Evolutionary conservation across 2,329 filamentous ascomycete genomes (phyloP).

Genomic region (Hymenoscyphus infarciens): DNA sequence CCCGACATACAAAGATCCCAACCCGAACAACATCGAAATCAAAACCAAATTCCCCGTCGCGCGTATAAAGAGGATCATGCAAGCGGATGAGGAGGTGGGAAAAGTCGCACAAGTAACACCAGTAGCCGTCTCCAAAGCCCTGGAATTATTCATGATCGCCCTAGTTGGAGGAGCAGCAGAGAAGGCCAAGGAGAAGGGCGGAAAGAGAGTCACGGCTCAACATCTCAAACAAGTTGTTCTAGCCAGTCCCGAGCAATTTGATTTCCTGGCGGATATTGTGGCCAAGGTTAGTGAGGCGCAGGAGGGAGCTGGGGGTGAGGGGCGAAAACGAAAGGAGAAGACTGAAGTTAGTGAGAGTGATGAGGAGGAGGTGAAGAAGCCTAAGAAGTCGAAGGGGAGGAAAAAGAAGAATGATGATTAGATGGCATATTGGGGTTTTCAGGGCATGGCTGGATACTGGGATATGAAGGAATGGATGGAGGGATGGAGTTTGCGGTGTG

Average conservation of each 20-base stretch:
- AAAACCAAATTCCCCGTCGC: constrained; percentile 96
- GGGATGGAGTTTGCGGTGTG: background rate
- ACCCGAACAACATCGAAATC: constrained; percentile 58
- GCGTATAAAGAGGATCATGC: constrained; percentile 98
- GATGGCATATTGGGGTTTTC: background rate
- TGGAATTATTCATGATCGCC: constrained; percentile 97
- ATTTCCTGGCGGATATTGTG: constrained; percentile 90
- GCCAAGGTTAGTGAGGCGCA: constrained; percentile 66
- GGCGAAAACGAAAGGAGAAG: constrained; percentile 25
- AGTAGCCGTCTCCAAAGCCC: constrained; percentile 88
- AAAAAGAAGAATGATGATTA: constrained; percentile 24
- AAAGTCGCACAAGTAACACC: constrained; percentile 98
- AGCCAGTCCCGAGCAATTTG: constrained; percentile 79
- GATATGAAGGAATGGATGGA: background rate
- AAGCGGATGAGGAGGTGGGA: constrained; percentile 96
- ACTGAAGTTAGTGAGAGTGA: constrained; percentile 19
- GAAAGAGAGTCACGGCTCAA: constrained; percentile 82
- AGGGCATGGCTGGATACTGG: background rate
- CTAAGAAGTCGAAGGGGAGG: constrained; percentile 30
- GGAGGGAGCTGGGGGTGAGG: constrained; percentile 30
- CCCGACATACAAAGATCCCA: constrained; percentile 43
- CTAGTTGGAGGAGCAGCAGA: constrained; percentile 85
- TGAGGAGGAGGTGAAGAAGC: constrained; percentile 29
- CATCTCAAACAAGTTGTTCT: constrained; percentile 91
- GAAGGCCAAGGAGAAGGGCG: constrained; percentile 76